Percentiles rank a stretch among this genome's conserved stretches.
Conservation (phyloP, 2,329 filamentous ascomycete genomes). For the Botrytis paeoniae region DNA sequence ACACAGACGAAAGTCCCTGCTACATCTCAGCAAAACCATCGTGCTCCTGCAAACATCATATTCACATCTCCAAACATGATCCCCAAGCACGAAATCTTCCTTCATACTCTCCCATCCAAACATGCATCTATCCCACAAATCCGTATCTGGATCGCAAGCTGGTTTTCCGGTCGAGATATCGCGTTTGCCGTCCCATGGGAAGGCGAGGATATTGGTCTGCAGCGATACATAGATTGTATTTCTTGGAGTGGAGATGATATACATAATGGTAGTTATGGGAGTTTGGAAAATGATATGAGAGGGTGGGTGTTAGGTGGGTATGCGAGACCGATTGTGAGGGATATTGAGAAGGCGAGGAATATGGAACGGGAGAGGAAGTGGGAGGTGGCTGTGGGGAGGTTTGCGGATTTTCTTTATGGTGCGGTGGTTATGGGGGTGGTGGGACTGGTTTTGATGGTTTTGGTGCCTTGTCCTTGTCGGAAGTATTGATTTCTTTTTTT, state of each 20-base stretch:
- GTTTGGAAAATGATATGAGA: not conserved
- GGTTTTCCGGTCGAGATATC: not conserved
- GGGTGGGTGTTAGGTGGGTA: not conserved
- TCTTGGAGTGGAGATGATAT: not conserved
- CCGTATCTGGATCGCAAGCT: not conserved
- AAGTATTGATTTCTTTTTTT: not conserved
- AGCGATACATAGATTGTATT: not conserved
- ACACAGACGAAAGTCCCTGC: rapidly evolving
- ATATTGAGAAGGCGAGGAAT: not conserved
- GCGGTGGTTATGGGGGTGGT: not conserved
- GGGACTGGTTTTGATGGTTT: not conserved
- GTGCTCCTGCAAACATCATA: not conserved
- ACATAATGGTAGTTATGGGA: too few species aligned
- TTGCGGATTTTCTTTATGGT: not conserved
- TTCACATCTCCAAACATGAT: not conserved
- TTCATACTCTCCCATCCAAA: not conserved
- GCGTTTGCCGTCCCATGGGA: not conserved
- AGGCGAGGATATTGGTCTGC: not conserved
- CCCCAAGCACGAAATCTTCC: not conserved
- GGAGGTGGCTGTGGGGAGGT: not conserved
- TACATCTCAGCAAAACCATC: not conserved
- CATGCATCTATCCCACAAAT: not conserved
- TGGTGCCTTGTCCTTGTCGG: not conserved
- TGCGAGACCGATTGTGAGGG: not conserved
- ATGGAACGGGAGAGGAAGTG: not conserved